These are phyloP conservation scores for Berkeleyomyces basicola DNA, from an alignment of 2,329 filamentous ascomycete genomes.

Conservation along the genomic window DNA sequence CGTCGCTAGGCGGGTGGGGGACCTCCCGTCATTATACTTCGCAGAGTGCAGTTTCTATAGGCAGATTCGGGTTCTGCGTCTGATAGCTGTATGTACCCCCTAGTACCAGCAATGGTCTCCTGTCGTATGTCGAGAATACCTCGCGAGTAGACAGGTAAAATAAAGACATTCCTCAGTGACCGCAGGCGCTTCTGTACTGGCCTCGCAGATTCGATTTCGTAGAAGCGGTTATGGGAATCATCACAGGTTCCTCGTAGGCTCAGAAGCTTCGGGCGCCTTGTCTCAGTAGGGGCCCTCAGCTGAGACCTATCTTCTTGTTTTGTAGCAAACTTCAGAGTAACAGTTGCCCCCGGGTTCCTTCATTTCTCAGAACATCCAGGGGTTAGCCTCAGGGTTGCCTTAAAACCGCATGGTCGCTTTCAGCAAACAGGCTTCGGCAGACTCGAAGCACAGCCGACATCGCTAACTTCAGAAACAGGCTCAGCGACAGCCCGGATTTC, in stretches of 20 bases:
- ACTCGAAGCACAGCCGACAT: neutral
- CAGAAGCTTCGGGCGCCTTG: neutral
- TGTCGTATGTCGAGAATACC: too few relatives aligned
- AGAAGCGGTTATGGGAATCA: neutral
- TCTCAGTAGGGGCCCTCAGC: neutral
- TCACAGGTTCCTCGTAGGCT: constrained; percentile 4
- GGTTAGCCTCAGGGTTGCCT: neutral
- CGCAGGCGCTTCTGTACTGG: neutral
- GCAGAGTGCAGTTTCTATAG: too few relatives aligned
- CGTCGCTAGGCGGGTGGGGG: too few relatives aligned
- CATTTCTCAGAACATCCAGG: neutral
- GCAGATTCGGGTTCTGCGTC: too few relatives aligned
- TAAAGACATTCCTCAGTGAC: constrained; percentile 9
- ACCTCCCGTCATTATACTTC: too few relatives aligned
- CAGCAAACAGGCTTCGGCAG: constrained; percentile 3
- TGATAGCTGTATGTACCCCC: too few relatives aligned
- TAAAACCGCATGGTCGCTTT: too few relatives aligned
- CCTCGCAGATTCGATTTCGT: neutral
- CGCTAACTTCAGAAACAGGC: neutral
- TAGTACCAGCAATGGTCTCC: too few relatives aligned
- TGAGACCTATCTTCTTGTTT: neutral
- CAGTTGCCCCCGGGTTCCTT: neutral
- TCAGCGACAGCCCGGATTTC: constrained; percentile 2
- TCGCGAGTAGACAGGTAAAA: too few relatives aligned
- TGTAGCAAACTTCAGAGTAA: neutral